Percentiles rank a stretch among this genome's conserved stretches.
phyloP scores from a whole-genome alignment of 768 basidiomycete species.

The Lyophyllum atratum region DNA sequence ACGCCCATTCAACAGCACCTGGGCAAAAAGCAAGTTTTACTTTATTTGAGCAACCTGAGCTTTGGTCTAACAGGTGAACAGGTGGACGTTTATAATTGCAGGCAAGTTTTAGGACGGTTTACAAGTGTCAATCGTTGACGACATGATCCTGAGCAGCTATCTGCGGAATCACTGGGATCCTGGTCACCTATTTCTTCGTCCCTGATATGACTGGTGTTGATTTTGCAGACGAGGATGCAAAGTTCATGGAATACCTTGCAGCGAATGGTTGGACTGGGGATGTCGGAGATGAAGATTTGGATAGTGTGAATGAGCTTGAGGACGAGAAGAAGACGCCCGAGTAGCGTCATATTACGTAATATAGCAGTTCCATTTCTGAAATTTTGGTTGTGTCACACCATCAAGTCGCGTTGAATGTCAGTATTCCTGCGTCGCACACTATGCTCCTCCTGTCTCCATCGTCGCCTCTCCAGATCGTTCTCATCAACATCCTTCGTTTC shows the following conservation, averaged over 20 bases:
- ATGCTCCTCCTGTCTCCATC: conserved; percentile 6
- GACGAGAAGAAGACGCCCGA: too few species aligned
- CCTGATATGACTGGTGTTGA: conserved; percentile 70
- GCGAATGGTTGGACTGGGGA: conserved; percentile 68
- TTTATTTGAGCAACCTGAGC: not conserved
- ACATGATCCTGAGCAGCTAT: conserved; percentile 45
- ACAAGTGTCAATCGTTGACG: not conserved
- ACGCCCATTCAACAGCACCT: conserved; percentile 68
- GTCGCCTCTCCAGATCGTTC: not conserved
- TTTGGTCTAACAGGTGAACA: conserved; percentile 17
- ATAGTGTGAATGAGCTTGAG: too few species aligned
- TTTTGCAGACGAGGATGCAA: conserved; percentile 64
- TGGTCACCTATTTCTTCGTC: conserved; percentile 69
- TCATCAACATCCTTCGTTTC: not conserved
- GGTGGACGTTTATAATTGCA: conserved; percentile 66
- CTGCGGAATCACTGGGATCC: conserved; percentile 61
- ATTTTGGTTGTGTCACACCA: too few species aligned
- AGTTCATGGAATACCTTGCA: conserved; percentile 59
- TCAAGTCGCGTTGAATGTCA: too few species aligned
- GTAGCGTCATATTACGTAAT: too few species aligned
- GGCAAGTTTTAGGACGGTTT: conserved; percentile 8
- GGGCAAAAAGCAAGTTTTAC: conserved; percentile 52
- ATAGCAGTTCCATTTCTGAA: too few species aligned
- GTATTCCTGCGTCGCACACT: conserved; percentile 11
- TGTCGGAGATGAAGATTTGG: conserved; percentile 51